Evolutionary conservation across 2,329 filamentous ascomycete species (phyloP).

Genomic region (Colletotrichum eleusines): DNA sequence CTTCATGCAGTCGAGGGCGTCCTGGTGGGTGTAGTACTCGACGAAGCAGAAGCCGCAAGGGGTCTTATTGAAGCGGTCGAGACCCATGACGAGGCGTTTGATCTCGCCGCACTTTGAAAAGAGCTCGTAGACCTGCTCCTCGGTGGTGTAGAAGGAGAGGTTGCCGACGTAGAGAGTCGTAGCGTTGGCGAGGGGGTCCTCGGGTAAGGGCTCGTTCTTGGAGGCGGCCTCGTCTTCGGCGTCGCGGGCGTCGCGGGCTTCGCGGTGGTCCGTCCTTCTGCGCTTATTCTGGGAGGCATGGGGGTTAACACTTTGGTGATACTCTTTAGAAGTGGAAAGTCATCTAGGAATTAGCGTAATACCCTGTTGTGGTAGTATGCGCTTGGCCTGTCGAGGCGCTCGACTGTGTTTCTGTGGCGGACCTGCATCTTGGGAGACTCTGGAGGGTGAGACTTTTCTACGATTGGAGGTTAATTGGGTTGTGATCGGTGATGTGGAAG

Average conservation of each 20-base stretch:
- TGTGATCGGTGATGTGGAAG: slow-evolving; percentile 11
- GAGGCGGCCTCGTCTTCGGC: slow-evolving; percentile 59
- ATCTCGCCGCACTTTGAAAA: slow-evolving; percentile 98
- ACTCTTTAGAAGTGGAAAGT: slow-evolving; percentile 9
- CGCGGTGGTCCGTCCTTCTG: slow-evolving; percentile 68
- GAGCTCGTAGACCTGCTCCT: slow-evolving; percentile 98
- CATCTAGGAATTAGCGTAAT: slow-evolving; percentile 48
- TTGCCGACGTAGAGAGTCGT: slow-evolving; percentile 98
- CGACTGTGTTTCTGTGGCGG: slow-evolving; percentile 77
- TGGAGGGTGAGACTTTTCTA: slow-evolving; percentile 32
- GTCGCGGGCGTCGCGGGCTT: slow-evolving; percentile 54
- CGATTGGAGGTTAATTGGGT: slow-evolving; percentile 17
- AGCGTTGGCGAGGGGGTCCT: slow-evolving; percentile 86
- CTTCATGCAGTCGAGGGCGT: slow-evolving; percentile 98
- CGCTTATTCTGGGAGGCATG: slow-evolving; percentile 73
- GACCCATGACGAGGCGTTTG: slow-evolving; percentile 96
- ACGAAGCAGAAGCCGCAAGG: slow-evolving; percentile 99
- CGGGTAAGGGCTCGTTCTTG: slow-evolving; percentile 64
- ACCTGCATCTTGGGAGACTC: slow-evolving; percentile 56
- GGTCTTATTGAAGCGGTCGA: slow-evolving; percentile 97
- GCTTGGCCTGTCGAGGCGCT: slow-evolving; percentile 92
- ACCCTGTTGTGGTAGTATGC: slow-evolving; percentile 92
- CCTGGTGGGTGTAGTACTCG: slow-evolving; percentile 98
- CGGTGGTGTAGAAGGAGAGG: slow-evolving; percentile 97
- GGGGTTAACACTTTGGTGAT: neutral